These are phyloP conservation scores for Colletotrichum orchidophilum DNA, from an alignment of 2,329 filamentous ascomycete species.

Conservation along the genomic window DNA sequence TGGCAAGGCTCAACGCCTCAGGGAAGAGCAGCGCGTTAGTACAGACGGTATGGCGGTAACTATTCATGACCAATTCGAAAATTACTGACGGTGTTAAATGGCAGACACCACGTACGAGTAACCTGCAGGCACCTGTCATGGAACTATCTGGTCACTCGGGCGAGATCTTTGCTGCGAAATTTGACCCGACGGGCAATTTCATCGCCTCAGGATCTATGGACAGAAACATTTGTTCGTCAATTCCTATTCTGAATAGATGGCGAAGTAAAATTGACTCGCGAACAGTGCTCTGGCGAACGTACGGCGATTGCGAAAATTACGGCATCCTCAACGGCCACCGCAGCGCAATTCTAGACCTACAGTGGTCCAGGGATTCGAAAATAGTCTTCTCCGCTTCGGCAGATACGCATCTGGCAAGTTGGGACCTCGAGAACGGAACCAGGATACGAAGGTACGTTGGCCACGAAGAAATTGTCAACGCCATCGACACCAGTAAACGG, in stretches of 20 bases:
- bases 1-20: constrained; percentile 61
- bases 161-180: constrained; percentile 90
- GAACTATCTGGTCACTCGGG: constrained; percentile 85
- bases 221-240: constrained; percentile 77
- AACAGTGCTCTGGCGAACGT: constrained; percentile 90
- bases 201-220: constrained; percentile 98
- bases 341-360: constrained; percentile 88
- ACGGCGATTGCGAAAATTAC: constrained; percentile 94
- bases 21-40: constrained; percentile 56
- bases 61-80: too few species aligned
- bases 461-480: constrained; percentile 96
- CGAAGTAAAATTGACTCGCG: neutral
- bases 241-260: neutral
- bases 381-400: constrained; percentile 93
- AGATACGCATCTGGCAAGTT: constrained; percentile 92
- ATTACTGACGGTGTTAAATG: constrained; percentile 22
- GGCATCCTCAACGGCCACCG: constrained; percentile 89
- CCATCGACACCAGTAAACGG: constrained; percentile 85
- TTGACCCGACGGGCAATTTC: constrained; percentile 86
- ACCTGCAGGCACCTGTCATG: constrained; percentile 91
- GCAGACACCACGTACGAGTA: constrained; percentile 82
- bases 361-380: constrained; percentile 95
- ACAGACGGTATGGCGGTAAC: constrained; percentile 55
- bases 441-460: constrained; percentile 92
- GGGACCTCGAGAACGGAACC: constrained; percentile 92